Conservation (phyloP, 2,329 filamentous ascomycete genomes). For the Akanthomyces uredinophilus region DNA sequence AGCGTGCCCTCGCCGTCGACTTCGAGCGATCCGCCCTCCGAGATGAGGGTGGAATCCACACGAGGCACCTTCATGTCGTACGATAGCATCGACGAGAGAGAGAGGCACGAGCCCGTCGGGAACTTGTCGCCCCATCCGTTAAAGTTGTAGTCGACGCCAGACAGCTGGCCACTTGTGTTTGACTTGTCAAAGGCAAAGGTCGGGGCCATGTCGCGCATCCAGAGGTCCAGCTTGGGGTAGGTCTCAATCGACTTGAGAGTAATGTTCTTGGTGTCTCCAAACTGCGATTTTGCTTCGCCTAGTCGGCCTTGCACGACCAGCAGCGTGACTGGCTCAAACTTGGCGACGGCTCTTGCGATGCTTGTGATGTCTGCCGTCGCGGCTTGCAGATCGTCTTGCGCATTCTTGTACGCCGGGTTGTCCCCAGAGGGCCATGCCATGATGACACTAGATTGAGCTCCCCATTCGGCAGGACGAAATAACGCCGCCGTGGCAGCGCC, state of each 20-base stretch:
- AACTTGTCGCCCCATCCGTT: slow-evolving; percentile 26
- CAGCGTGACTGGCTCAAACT: slow-evolving; percentile 24
- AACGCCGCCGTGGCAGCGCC: neutral
- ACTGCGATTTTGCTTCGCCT: slow-evolving; percentile 13
- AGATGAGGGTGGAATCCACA: slow-evolving; percentile 11
- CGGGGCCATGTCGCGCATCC: slow-evolving; percentile 26
- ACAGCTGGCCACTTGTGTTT: neutral
- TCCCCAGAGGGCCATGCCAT: slow-evolving; percentile 11
- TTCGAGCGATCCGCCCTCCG: slow-evolving; percentile 23
- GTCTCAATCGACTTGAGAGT: slow-evolving; percentile 1
- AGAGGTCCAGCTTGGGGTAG: slow-evolving; percentile 19
- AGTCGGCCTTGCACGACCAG: slow-evolving; percentile 14
- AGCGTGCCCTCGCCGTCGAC: slow-evolving; percentile 20
- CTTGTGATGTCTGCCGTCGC: slow-evolving; percentile 21
- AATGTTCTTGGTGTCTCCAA: slow-evolving; percentile 5
- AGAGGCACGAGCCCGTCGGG: slow-evolving; percentile 11
- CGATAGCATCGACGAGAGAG: slow-evolving; percentile 16
- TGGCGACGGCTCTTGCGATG: slow-evolving; percentile 22
- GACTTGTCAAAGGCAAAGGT: slow-evolving; percentile 17
- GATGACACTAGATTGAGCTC: neutral
- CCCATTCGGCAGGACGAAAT: slow-evolving; percentile 12
- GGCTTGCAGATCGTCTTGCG: neutral
- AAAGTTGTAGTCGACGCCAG: slow-evolving; percentile 24
- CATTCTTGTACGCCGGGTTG: neutral
- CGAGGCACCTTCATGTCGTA: neutral